A percentile compares a stretch with the other conserved stretches of the same genome.
Evolutionary conservation across 345 rosid species (phyloP).

Genomic region (Punica granatum): DNA sequence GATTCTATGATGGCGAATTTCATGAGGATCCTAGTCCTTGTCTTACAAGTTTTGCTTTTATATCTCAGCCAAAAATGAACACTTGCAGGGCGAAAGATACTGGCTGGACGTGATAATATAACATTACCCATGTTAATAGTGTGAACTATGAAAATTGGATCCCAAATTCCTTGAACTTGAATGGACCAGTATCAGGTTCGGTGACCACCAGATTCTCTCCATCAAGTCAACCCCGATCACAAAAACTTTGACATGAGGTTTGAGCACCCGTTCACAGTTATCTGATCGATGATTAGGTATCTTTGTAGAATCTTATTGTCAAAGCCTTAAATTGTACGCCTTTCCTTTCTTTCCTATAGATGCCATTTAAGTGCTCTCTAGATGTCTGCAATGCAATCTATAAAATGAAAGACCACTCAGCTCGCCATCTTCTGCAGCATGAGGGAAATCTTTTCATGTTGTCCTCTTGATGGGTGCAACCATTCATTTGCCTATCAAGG

Average conservation of each 20-base stretch:
- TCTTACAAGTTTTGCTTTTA: not conserved
- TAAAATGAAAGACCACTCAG: constrained; percentile 82
- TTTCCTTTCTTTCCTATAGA: constrained; percentile 27
- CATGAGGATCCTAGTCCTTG: not conserved
- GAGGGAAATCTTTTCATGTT: constrained; percentile 64
- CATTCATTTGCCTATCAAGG: constrained; percentile 37
- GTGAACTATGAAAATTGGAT: constrained; percentile 99
- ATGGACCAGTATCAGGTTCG: constrained; percentile 98
- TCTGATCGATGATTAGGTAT: not conserved
- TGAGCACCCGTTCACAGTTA: constrained; percentile 11
- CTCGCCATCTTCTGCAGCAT: constrained; percentile 63
- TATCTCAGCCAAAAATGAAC: not conserved
- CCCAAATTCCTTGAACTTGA: constrained; percentile 52
- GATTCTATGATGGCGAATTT: no score
- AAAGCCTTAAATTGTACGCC: not conserved
- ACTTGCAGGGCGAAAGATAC: constrained; percentile 12
- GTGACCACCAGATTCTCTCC: constrained; percentile 99
- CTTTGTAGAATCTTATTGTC: not conserved
- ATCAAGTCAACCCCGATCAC: constrained; percentile 86
- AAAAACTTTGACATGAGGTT: constrained; percentile 38
- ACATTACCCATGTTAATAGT: constrained; percentile 10
- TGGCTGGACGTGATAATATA: not conserved
- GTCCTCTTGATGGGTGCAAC: constrained; percentile 51
- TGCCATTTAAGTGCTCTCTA: constrained; percentile 56
- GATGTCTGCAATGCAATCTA: constrained; percentile 67